Evolutionary conservation across 768 basidiomycete species (phyloP), one percentile per base, ranked within the genome.

Genomic region (Trametes punicea): DNA sequence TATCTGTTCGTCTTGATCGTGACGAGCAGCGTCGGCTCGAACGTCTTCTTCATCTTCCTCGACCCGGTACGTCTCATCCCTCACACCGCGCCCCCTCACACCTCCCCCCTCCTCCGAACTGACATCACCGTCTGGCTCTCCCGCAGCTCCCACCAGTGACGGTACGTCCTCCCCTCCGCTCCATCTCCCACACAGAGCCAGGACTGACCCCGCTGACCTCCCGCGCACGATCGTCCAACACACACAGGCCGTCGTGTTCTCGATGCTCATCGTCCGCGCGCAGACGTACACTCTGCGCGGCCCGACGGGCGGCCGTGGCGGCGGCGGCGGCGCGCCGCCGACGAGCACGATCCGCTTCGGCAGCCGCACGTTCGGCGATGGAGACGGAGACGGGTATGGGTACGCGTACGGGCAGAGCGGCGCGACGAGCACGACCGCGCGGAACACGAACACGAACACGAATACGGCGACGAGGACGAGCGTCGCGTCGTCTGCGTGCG

Each of bases 241-340:
- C 27, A 4, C 27, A 16, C 29, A 52, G 51, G 51, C 51, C 41
- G 31, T 52, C 31, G 25, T 52, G 41, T 52, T 52, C 51, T 44
- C 51, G 13, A 44, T 52, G 51, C 51, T 52, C 51, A 52, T 52
- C 41, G 51, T 52, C 30, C 51, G 51, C 51, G 51, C 51, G 2
- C 51, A n/a, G n/a, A 29, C 3, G 25, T 25, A 3, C 27, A 29
- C 27, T 4, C 15, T 15, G 26, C 26, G 21, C 4, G 18, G 2
- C 6, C 27, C 15, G 45, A 20, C n/a, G n/a, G 6, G 11, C 45
- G 2, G 25, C 23, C 7, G 7, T 2, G 11, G 27, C 11, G n/a
- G 27, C 6, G n/a, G n/a, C 15, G 36, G 13, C 10, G 36, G 36
- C 36, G 36, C n/a, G n/a, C n/a, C n/a, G n/a, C n/a, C n/a, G n/a